These are phyloP conservation scores for Xylaria hypoxylon DNA, from an alignment of 2,329 filamentous ascomycete species.

Conservation along the genomic window DNA sequence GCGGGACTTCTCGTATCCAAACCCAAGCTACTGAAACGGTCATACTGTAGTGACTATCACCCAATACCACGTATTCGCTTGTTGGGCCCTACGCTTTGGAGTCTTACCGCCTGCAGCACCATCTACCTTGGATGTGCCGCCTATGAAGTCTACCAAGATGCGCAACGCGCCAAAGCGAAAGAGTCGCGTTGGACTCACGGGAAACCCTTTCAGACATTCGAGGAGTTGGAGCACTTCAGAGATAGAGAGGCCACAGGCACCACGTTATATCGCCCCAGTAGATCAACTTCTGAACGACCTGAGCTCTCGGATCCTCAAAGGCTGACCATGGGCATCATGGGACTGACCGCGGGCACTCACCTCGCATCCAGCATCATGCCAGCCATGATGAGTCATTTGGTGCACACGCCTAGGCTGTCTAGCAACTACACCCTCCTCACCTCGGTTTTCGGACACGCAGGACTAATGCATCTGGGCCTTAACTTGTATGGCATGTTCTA, in stretches of 20 bases:
- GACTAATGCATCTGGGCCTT: constrained; percentile 39
- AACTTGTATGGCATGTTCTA: constrained; percentile 43
- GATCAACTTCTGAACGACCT: constrained; percentile 8
- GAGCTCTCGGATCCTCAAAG: constrained; percentile 34
- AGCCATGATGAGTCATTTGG: constrained; percentile 22
- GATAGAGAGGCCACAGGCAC: background rate
- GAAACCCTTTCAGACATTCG: constrained; percentile 32
- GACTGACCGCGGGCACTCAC: constrained; percentile 34
- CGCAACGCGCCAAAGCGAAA: constrained; percentile 25
- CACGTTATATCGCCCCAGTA: background rate
- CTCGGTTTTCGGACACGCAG: constrained; percentile 44
- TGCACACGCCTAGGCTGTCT: constrained; percentile 35
- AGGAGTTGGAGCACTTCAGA: constrained; percentile 35
- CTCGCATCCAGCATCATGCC: constrained; percentile 25
- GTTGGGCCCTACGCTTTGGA: constrained; percentile 44
- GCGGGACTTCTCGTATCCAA: background rate
- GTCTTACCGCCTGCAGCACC: constrained; percentile 39
- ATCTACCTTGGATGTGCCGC: constrained; percentile 47
- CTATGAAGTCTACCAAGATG: constrained; percentile 45
- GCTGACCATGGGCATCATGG: constrained; percentile 34
- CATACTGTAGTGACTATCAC: background rate
- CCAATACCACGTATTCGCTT: constrained; percentile 39
- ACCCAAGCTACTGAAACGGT: background rate
- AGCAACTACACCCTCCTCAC: constrained; percentile 47
- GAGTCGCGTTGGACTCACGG: background rate